phyloP scores from a whole-genome alignment of 2,329 filamentous ascomycete species.

The Thermothelomyces thermophilus region DNA sequence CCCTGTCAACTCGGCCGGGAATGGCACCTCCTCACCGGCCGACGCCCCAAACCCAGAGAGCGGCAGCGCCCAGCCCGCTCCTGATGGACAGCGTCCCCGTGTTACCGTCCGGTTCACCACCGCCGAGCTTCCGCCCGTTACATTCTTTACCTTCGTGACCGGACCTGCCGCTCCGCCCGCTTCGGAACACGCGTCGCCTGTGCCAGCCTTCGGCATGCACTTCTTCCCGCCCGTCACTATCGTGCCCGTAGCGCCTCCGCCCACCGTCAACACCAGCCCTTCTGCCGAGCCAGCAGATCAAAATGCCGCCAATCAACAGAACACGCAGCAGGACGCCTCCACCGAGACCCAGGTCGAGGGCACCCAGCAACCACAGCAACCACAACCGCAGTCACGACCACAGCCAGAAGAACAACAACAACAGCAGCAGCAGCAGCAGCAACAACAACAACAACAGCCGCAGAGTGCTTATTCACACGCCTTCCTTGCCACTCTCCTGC shows the following conservation, averaged over 20 bases:
- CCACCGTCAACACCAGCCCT: slow-evolving; percentile 3
- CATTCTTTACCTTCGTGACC: slow-evolving; percentile 15
- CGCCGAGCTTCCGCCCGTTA: not conserved
- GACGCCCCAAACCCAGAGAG: not conserved
- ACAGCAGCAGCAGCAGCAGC: no score
- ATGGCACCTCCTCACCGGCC: no score
- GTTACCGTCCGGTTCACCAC: slow-evolving; percentile 9
- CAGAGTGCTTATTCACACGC: no score
- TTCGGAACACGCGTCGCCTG: not conserved
- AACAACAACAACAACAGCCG: no score
- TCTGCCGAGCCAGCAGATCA: not conserved
- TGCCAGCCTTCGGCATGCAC: slow-evolving; percentile 10
- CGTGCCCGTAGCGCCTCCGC: not conserved
- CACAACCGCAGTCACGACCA: no score
- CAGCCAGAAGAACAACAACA: no score
- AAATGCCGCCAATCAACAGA: not conserved
- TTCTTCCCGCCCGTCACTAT: slow-evolving; percentile 2
- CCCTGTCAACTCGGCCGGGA: no score
- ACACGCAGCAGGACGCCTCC: no score
- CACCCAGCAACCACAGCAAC: no score
- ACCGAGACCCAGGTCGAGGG: no score
- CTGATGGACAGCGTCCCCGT: not conserved
- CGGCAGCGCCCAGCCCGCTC: not conserved
- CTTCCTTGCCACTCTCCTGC: not conserved
- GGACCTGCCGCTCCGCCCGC: not conserved